Percentiles rank a stretch among this genome's conserved stretches.
These are phyloP conservation scores for Podaxis carcinomalis DNA, from an alignment of 768 basidiomycete genomes.

Conservation along the genomic window DNA sequence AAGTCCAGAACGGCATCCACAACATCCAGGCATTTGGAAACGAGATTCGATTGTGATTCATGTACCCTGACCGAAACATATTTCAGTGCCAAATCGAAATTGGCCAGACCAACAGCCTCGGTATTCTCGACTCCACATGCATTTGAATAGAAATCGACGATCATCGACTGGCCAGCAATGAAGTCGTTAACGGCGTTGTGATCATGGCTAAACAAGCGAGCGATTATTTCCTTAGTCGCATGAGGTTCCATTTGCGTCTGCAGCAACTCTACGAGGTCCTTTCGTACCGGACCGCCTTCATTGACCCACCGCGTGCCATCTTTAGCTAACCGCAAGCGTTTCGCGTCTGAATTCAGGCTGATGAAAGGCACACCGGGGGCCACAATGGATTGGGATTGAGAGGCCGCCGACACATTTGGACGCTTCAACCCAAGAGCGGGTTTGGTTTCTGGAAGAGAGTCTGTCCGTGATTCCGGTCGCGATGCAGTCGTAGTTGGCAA, in stretches of 20 bases:
- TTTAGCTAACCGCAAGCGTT: conserved; percentile 63
- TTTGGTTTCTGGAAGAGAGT: conserved; percentile 33
- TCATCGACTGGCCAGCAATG: conserved; percentile 65
- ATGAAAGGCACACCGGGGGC: conserved; percentile 38
- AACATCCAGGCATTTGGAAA: conserved; percentile 84
- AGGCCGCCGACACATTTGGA: conserved; percentile 19
- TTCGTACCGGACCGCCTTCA: conserved; percentile 76
- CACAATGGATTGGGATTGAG: conserved; percentile 24
- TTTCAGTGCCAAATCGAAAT: conserved; percentile 89
- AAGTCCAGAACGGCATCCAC: conserved; percentile 76
- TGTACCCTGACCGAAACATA: conserved; percentile 89
- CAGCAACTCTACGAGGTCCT: conserved; percentile 82
- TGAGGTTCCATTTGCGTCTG: conserved; percentile 91
- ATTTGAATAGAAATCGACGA: conserved; percentile 72
- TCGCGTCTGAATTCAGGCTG: conserved; percentile 55
- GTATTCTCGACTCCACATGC: conserved; percentile 55
- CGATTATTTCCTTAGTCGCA: conserved; percentile 68
- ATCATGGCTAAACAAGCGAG: conserved; percentile 88
- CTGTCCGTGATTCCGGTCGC: conserved; percentile 47
- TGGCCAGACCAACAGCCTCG: conserved; percentile 70
- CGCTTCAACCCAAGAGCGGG: conserved; percentile 30
- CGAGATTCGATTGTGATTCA: conserved; percentile 86
- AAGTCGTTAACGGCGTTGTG: conserved; percentile 94
- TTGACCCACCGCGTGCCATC: conserved; percentile 83
- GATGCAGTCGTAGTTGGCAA: conserved; percentile 53